Base-by-base conservation (phyloP, 495 filamentous ascomycete genomes). In the Glonium stellatum region DNA sequence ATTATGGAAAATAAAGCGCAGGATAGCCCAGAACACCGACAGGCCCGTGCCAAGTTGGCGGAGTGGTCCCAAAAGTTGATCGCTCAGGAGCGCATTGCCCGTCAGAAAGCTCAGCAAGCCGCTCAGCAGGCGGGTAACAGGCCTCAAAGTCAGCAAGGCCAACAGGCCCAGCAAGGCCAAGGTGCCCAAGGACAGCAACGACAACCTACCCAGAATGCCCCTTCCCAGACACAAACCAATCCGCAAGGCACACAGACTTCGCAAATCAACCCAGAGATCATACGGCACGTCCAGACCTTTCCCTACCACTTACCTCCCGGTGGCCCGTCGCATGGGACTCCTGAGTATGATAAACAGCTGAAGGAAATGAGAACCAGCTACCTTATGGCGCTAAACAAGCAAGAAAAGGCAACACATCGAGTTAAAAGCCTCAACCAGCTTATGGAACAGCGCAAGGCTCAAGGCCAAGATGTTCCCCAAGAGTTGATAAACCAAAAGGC, bases 41-140 rank as follows among this genome's bases (percentile, higher is more conserved):
- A 34, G 21, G 67, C 69, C 18, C 63, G 64, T 51, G 31, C 4
- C 10, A 68, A 66, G 52, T 62, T 72, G 18, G 25, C 46, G 12
- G 61, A 67, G 19, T 67, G 57, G 57, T 67, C 65, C n/a, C 5
- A n/a, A 1, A 63, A 61, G 41, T 61, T 67, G 39, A 67, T 67
- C 6, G 12, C 22, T 2, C 65, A 67, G 44, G 65, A 67, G 54
- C 36, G 54, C 13, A 11, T 34, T 10, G 55, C 27, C 21, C 60
- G 65, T 39, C 54, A 57, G 44, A 60, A 61, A 49, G 34, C 41
- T 12, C 52, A 54, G 49, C 27, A 31, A 31, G 27, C 27, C n/a
- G 55, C 53, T 10, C 15, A 48, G 52, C 34, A 50, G 39, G 61
- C 52, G 39, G 53, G 49, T 60, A 31, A 10, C 42, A 1, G 23